Conservation (phyloP, 129 eudicot species). For the Oenanthe sinensis region DNA sequence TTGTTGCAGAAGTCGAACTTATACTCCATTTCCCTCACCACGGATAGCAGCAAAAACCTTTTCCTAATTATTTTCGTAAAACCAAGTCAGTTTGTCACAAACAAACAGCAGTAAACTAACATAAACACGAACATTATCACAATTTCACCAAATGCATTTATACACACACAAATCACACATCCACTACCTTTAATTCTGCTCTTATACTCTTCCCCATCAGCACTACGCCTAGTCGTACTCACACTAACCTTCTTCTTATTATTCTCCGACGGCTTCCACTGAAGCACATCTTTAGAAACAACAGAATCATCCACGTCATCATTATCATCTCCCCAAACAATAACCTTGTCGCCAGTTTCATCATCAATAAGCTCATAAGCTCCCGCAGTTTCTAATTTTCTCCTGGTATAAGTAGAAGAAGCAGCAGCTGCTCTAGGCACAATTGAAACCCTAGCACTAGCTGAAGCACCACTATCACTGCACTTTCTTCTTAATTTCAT, state of each 20-base stretch:
- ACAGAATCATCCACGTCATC: slow-evolving; percentile 6
- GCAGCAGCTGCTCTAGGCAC: slow-evolving; percentile 27
- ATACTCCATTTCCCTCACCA: background rate
- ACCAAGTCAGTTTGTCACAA: background rate
- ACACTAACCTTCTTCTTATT: background rate
- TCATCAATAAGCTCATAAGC: slow-evolving; percentile 71
- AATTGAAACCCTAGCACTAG: slow-evolving; percentile 8
- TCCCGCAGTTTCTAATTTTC: slow-evolving; percentile 50
- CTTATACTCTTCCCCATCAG: background rate
- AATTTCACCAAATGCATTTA: background rate
- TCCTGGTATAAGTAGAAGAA: slow-evolving; percentile 34
- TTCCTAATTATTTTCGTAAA: background rate
- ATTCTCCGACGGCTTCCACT: slow-evolving; percentile 38
- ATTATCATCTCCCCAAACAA: slow-evolving; percentile 63
- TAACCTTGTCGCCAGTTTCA: slow-evolving; percentile 51
- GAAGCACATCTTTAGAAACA: slow-evolving; percentile 39
- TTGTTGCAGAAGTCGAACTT: background rate
- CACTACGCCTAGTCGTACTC: background rate
- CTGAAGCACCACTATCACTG: background rate
- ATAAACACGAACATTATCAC: background rate
- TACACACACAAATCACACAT: background rate
- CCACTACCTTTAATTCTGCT: background rate
- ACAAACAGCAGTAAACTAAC: background rate
- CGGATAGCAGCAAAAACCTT: no score
- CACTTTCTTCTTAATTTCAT: slow-evolving; percentile 1